These are phyloP conservation scores for Pseudoneurospora amorphoporcata DNA, from an alignment of 495 filamentous ascomycete genomes.

Conservation along the genomic window DNA sequence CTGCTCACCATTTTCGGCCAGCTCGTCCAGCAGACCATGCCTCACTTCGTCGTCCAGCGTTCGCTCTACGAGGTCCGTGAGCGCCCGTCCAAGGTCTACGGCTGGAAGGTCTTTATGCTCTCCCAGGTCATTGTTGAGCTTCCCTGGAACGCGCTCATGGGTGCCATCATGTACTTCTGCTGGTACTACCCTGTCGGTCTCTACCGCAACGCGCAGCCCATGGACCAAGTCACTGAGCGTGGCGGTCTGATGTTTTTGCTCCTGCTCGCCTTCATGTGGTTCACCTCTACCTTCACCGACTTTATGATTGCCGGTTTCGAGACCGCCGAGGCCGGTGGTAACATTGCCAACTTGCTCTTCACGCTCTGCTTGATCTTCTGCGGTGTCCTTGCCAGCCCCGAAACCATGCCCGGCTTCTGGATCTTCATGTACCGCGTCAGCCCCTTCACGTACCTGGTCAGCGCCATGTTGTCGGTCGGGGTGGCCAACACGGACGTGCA, in stretches of 20 bases:
- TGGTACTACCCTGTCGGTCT: conserved; percentile 82
- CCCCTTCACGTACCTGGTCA: conserved; percentile 63
- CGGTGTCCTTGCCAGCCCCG: conserved; percentile 59
- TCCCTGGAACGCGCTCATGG: conserved; percentile 64
- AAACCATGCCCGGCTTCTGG: conserved; percentile 61
- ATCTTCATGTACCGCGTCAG: conserved; percentile 77
- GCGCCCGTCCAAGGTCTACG: conserved; percentile 72
- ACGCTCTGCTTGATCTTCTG: conserved; percentile 61
- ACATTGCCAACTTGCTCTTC: conserved; percentile 57
- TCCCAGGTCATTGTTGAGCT: conserved; percentile 67
- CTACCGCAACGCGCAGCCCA: conserved; percentile 54
- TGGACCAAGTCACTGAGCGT: conserved; percentile 45
- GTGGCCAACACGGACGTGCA: conserved; percentile 47
- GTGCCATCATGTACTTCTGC: conserved; percentile 56
- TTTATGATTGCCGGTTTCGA: conserved; percentile 61
- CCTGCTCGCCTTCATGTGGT: conserved; percentile 54
- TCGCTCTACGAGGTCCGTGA: conserved; percentile 78
- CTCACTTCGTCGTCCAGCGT: conserved; percentile 68
- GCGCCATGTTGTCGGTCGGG: conserved; percentile 50
- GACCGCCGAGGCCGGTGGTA: conserved; percentile 53
- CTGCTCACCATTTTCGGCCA: conserved; percentile 66
- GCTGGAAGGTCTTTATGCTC: conserved; percentile 74
- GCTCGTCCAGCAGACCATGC: conserved; percentile 76
- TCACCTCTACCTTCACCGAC: conserved; percentile 59
- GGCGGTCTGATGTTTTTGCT: conserved; percentile 59